Evolutionary conservation across 2,329 filamentous ascomycete genomes (phyloP).

Genomic region (Ascochyta viciae-villosae): DNA sequence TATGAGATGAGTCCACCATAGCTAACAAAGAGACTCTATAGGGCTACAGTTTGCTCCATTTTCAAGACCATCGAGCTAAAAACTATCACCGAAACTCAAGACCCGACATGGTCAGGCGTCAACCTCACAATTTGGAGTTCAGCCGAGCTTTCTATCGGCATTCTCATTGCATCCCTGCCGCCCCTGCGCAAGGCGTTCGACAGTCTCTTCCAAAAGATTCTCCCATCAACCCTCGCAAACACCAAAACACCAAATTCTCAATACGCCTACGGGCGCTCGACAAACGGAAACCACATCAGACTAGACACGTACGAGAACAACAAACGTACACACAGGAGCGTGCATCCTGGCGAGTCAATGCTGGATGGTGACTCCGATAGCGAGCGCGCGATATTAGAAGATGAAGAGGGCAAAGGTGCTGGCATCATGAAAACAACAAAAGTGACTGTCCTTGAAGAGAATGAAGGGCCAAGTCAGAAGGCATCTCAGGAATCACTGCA

Average conservation of each 20-base stretch:
- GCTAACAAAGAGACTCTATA: slow-evolving; percentile 6
- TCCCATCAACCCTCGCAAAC: slow-evolving; percentile 24
- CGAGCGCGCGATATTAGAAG: slow-evolving; percentile 35
- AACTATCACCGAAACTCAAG: slow-evolving; percentile 26
- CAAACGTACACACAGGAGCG: slow-evolving; percentile 10
- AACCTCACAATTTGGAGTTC: slow-evolving; percentile 36
- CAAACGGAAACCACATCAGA: slow-evolving; percentile 19
- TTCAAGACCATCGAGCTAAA: slow-evolving; percentile 39
- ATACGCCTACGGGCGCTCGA: slow-evolving; percentile 21
- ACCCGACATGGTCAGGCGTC: slow-evolving; percentile 37
- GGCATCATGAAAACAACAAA: slow-evolving; percentile 37
- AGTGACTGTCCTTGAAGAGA: slow-evolving; percentile 25
- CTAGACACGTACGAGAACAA: slow-evolving; percentile 20
- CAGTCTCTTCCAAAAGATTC: slow-evolving; percentile 23
- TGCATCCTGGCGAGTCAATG: slow-evolving; percentile 26
- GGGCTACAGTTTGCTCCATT: slow-evolving; percentile 37
- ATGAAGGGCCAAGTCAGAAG: slow-evolving; percentile 5
- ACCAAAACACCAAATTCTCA: slow-evolving; percentile 14
- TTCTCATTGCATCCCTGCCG: slow-evolving; percentile 31
- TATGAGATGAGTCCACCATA: too few relatives aligned
- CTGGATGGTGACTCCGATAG: slow-evolving; percentile 36
- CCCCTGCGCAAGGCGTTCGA: slow-evolving; percentile 39
- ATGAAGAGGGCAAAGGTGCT: slow-evolving; percentile 24
- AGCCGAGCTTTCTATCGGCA: slow-evolving; percentile 32
- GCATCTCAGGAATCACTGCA: slow-evolving; percentile 10